phyloP scores from a whole-genome alignment of 306 rosid genomes.

The Cotoneaster glaucophyllus region DNA sequence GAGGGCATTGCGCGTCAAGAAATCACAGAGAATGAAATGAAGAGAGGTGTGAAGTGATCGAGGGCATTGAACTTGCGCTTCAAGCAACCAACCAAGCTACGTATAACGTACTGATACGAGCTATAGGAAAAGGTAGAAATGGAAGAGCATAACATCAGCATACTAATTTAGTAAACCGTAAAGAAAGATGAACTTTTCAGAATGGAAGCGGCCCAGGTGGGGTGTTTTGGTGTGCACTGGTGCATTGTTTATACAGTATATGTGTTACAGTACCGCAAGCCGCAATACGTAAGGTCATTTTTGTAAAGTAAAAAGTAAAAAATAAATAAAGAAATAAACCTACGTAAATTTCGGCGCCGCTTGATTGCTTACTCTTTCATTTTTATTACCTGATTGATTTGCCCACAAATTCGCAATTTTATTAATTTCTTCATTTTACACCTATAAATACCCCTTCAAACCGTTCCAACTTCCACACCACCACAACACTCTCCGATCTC shows the following conservation, averaged over 20 bases:
- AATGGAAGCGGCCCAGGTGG: no score
- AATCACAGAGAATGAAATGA: no score
- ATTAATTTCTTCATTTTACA: not conserved
- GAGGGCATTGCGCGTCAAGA: no score
- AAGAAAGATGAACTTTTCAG: no score
- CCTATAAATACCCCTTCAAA: constrained; percentile 19
- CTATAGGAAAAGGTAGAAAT: no score
- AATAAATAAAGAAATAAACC: not conserved
- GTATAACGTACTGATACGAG: not conserved
- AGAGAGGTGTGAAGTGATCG: no score
- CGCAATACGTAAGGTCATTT: not conserved
- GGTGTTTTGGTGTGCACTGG: no score
- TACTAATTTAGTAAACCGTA: not conserved
- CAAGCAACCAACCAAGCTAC: not conserved
- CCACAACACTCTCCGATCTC: not conserved
- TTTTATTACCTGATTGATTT: not conserved
- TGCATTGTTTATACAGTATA: no score
- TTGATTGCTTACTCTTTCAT: no score
- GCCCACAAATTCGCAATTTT: not conserved
- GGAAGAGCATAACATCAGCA: not conserved
- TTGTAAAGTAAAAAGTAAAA: not conserved
- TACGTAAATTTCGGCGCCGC: constrained; percentile 2
- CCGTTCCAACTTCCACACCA: constrained; percentile 13
- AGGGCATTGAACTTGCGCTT: not conserved
- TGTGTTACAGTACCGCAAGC: not conserved